Base-by-base conservation (phyloP, 768 basidiomycete genomes). In the Tylopilus sp. region DNA sequence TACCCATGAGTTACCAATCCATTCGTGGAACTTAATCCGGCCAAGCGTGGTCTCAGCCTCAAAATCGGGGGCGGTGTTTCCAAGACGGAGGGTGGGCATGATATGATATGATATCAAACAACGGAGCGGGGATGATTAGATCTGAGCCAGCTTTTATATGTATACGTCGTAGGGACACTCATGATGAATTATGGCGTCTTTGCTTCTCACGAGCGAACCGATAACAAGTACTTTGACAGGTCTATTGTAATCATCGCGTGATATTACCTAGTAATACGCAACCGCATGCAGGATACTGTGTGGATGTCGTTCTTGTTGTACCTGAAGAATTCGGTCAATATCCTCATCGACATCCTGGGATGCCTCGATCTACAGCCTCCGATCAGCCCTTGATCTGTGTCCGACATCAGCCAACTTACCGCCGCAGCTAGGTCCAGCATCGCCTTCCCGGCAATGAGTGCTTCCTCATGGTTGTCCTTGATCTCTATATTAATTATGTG, bases 381-480 rank as follows among this genome's bases (percentile, higher is more conserved):
- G 44, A 56, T 55, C 58, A 62, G 55, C 38, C 50, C 45, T 22
- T 54, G 21, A 52, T 52, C 42, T 43, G 25, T 22, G 25, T 24
- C 29, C 13, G n/a, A n/a, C n/a, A 40, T 45, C 33, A 38, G 6
- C 28, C 17, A 28, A 78, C 92, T 74, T 64, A 97, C 96, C 50
- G 94, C 88, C 44, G 83, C 77, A 9, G 92, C 93, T 21, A 99
- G 76, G 63, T 96, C 95, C 26, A 98, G 76, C 67, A 98, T 94
- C 3, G 96, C 94, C 69, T 86, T 91, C 17, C 97, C 96, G 24
- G 97, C 97, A 58, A 98, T 92, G 43, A 89, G 76, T 1, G 97
- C 97, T 71, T 99, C 97, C 77, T 98, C 97, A 62, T 98, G 95
- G 65, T 97, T 98, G 72, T 99, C 97, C 75, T 91, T 97, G 72